A percentile compares a stretch with the other conserved stretches of the same genome.
These are phyloP conservation scores for Fusarium temperatum DNA, from an alignment of 2,329 filamentous ascomycete species.

Conservation along the genomic window DNA sequence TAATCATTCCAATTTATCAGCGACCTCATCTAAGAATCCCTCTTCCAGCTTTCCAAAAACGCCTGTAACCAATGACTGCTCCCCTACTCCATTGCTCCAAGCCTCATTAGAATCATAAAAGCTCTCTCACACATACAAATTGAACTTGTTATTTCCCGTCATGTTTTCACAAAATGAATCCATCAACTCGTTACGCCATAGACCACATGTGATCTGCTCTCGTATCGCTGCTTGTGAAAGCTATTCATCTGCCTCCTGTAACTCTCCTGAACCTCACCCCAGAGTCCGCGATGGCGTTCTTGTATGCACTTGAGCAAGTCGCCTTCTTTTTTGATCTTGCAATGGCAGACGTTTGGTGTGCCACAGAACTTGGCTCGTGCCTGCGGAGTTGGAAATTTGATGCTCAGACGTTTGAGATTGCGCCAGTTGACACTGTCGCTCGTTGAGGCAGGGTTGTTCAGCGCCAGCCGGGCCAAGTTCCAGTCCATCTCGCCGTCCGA, in stretches of 20 bases:
- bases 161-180: not conserved
- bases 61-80: not conserved
- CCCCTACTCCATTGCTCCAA: not conserved
- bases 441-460: constrained; percentile 40
- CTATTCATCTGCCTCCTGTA: constrained; percentile 38
- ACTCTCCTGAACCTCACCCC: constrained; percentile 44
- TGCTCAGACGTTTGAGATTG: constrained; percentile 44
- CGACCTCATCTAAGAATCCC: not conserved
- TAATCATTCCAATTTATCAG: not conserved
- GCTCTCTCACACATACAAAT: not conserved
- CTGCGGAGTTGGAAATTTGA: constrained; percentile 39
- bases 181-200: constrained; percentile 25
- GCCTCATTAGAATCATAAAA: not conserved
- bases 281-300: constrained; percentile 40
- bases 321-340: constrained; percentile 35
- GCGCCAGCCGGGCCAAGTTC: constrained; percentile 45
- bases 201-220: constrained; percentile 36
- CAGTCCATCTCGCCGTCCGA: constrained; percentile 36
- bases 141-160: not conserved
- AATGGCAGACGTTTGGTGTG: constrained; percentile 42
- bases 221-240: constrained; percentile 35
- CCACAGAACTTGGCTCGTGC: constrained; percentile 42
- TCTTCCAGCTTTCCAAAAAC: not conserved
- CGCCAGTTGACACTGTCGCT: constrained; percentile 32
- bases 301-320: constrained; percentile 41